phyloP scores from a whole-genome alignment of 768 basidiomycete species.

The Gymnopilus junonius region DNA sequence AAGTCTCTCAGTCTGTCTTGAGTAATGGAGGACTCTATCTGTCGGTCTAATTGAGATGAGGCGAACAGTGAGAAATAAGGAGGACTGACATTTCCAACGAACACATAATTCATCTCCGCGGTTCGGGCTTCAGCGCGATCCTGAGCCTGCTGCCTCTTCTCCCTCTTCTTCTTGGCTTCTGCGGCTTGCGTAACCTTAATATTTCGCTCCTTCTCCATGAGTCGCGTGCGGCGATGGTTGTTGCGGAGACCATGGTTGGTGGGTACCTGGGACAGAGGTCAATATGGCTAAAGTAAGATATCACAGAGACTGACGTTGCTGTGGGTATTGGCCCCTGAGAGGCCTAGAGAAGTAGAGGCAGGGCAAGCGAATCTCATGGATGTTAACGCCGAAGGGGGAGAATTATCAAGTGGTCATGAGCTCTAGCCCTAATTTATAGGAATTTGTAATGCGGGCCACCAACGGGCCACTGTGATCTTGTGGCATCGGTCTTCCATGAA shows the following conservation, averaged over 20 bases:
- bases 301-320: not conserved
- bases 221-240: not conserved
- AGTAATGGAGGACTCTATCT: conserved; percentile 41
- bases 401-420: not conserved
- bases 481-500: not conserved
- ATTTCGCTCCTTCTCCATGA: conserved; percentile 9
- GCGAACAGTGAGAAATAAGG: not conserved
- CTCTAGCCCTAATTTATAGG: conserved; percentile 15
- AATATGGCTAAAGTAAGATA: not conserved
- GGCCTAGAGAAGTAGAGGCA: not conserved
- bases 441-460: conserved; percentile 16
- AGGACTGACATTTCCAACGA: conserved; percentile 64
- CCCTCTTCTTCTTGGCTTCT: conserved; percentile 30
- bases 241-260: not conserved
- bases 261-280: not conserved
- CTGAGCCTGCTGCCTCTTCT: conserved; percentile 24
- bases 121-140: conserved; percentile 13
- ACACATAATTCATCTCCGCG: conserved; percentile 39
- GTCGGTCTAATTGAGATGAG: not conserved
- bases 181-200: conserved; percentile 11
- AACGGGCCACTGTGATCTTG: not conserved
- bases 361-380: conserved; percentile 17
- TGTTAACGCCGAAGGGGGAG: not conserved
- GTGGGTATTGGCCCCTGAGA: not conserved
- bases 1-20: conserved; percentile 32